Percentiles rank a stretch among this genome's conserved stretches.
Evolutionary conservation across 805 yeast genomes (phyloP).

Genomic region (Wickerhamomyces bisporus): DNA sequence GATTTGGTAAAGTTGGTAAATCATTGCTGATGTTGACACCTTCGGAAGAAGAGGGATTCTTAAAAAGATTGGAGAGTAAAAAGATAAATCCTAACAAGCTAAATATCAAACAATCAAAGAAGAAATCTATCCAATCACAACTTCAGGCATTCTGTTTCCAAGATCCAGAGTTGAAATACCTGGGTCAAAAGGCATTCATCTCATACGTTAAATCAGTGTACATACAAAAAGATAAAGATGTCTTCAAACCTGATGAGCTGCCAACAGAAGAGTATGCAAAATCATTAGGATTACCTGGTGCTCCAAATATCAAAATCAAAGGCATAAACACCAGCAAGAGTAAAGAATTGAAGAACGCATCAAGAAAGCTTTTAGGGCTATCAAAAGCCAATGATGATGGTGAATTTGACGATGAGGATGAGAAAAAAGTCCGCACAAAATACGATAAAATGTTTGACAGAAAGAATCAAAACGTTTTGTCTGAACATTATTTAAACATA

Average conservation of each 20-base stretch:
- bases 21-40: conserved; percentile 83
- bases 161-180: conserved; percentile 84
- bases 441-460: conserved; percentile 96
- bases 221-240: conserved; percentile 81
- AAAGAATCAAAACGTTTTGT: conserved; percentile 83
- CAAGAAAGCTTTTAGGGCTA: conserved; percentile 61
- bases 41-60: conserved; percentile 72
- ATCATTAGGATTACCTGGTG: conserved; percentile 91
- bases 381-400: conserved; percentile 62
- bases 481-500: conserved; percentile 83
- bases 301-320: conserved; percentile 81
- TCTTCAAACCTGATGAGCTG: conserved; percentile 70
- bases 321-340: conserved; percentile 40
- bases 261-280: conserved; percentile 83
- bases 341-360: conserved; percentile 75
- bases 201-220: conserved; percentile 84
- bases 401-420: conserved; percentile 35
- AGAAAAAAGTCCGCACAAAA: conserved; percentile 65
- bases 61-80: conserved; percentile 53
- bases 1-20: conserved; percentile 85
- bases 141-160: conserved; percentile 87
- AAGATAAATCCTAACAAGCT: conserved; percentile 67
- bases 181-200: conserved; percentile 94
- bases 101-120: conserved; percentile 68
- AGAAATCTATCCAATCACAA: conserved; percentile 71